phyloP scores from a whole-genome alignment of 2,329 filamentous ascomycete genomes.

The Arthroderma sp. region DNA sequence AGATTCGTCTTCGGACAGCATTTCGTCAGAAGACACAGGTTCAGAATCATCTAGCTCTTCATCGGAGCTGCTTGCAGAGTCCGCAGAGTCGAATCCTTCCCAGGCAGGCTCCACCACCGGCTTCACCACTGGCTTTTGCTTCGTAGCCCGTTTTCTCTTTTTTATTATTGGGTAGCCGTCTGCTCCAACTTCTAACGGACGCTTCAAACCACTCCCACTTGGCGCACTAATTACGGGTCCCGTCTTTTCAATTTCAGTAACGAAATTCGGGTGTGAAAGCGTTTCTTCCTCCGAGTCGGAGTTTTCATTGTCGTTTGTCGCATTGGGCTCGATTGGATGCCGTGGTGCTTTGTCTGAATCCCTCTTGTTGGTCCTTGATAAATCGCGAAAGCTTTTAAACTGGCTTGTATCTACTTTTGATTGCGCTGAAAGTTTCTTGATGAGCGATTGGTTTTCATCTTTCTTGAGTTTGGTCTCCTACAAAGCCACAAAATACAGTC shows the following conservation, averaged over 20 bases:
- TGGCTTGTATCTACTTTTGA: slow-evolving; percentile 70
- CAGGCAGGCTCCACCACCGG: slow-evolving; percentile 28
- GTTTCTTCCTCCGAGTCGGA: neutral
- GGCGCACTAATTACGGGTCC: slow-evolving; percentile 3
- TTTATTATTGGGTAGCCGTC: slow-evolving; percentile 69
- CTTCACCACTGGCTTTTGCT: slow-evolving; percentile 34
- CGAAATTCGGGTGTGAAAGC: too few relatives aligned
- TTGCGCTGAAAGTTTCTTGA: slow-evolving; percentile 62
- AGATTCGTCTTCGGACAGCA: slow-evolving; percentile 15
- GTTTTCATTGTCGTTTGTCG: slow-evolving; percentile 2
- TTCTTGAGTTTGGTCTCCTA: slow-evolving; percentile 83
- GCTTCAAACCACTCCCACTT: slow-evolving; percentile 67
- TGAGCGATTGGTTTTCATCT: slow-evolving; percentile 73
- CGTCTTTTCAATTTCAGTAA: neutral
- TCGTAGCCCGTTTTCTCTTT: slow-evolving; percentile 55
- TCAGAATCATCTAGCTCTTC: slow-evolving; percentile 9
- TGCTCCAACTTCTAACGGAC: slow-evolving; percentile 67
- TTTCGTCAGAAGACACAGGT: slow-evolving; percentile 19
- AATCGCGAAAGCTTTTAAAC: slow-evolving; percentile 61
- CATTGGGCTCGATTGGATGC: slow-evolving; percentile 9
- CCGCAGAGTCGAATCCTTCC: slow-evolving; percentile 32
- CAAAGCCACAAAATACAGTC: slow-evolving; percentile 2
- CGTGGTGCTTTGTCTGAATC: slow-evolving; percentile 23
- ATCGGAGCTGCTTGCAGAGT: slow-evolving; percentile 21
- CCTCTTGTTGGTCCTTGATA: slow-evolving; percentile 59